Conservation (phyloP, 106 monocot genomes). For the Agapanthus africanus region DNA sequence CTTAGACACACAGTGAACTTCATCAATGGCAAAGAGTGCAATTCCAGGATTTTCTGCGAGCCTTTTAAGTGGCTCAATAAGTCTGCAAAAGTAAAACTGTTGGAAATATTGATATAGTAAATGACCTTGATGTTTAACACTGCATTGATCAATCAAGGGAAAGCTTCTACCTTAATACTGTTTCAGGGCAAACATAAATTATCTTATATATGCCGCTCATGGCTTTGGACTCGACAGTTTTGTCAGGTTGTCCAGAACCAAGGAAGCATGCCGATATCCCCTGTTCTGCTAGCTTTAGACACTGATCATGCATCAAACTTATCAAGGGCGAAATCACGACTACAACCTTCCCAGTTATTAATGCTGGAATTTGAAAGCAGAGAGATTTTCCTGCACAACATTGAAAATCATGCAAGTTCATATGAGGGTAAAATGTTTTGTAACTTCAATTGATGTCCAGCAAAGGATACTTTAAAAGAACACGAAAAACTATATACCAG, state of each 20-base stretch:
- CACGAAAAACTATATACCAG: conserved; percentile 38
- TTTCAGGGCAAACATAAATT: conserved; percentile 96
- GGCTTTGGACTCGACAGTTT: conserved; percentile 68
- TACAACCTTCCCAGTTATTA: conserved; percentile 64
- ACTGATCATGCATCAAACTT: conserved; percentile 99
- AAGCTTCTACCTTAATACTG: conserved; percentile 57
- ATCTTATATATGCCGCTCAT: conserved; percentile 79
- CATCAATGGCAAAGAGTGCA: conserved; percentile 97
- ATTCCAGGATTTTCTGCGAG: conserved; percentile 83
- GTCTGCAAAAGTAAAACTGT: conserved; percentile 34
- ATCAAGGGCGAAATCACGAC: conserved; percentile 96
- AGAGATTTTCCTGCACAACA: conserved; percentile 88
- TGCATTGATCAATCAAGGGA: conserved; percentile 2
- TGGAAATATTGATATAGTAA: conserved; percentile 1
- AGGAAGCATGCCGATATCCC: conserved; percentile 94
- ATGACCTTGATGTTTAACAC: neutral
- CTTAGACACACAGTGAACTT: conserved; percentile 95
- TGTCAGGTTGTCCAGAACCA: conserved; percentile 96
- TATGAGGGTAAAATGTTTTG: neutral
- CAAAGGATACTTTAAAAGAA: neutral
- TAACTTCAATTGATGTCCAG: neutral
- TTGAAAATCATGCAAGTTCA: conserved; percentile 1
- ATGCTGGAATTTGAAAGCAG: conserved; percentile 91
- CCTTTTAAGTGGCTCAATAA: conserved; percentile 70
- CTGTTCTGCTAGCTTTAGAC: conserved; percentile 75